Evolutionary conservation across 805 yeast genomes (phyloP), one percentile per base, ranked within the genome.

Genomic region (Huiozyma sinensis): DNA sequence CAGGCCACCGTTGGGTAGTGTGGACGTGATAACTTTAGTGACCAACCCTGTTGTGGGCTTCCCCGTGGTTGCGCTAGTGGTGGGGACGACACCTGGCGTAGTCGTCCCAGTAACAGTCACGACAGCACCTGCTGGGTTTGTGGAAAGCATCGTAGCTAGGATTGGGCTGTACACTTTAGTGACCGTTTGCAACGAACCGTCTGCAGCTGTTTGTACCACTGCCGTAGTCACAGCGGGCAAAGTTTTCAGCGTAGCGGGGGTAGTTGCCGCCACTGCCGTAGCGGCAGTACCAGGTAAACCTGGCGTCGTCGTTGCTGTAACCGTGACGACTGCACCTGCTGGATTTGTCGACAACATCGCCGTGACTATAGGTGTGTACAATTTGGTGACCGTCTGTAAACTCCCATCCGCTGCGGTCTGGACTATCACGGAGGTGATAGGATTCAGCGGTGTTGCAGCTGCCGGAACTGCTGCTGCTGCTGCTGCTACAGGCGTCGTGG

Each of bases 371-470:
- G 68, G 49, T 35, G 64, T 51, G 2, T 50, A 40, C 9, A 49
- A 42, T 30, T 51, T 33, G 17, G 56, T 41, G 9, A 51, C 46
- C 7, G 52, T 36, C 32, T 43, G 39, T 10, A 39, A 27, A 30
- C 36, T 11, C 6, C 55, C 45, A 34, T 57, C 40, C 4, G 58
- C 45, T 11, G 60, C 44, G 10, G 58, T 47, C 37, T 55, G 40
- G n/a, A 61, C 43, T 32, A 48, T 42, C 8, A 49, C 40, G 28
- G 53, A 28, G 11, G 57, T 41, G 7, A 53, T 45, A 7, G 52
- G 40, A 6, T 33, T 24, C n/a, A 43, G 39, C 17, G 58, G 49
- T 5, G 70, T 66, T 12, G 70, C 64, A 28, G 58, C 56, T n/a
- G 64, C 58, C 6, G 56, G 38, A 9, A 57, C 40, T 17, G 56